Conservation (phyloP, 805 yeast genomes). For the Candida coquimbonensis region DNA sequence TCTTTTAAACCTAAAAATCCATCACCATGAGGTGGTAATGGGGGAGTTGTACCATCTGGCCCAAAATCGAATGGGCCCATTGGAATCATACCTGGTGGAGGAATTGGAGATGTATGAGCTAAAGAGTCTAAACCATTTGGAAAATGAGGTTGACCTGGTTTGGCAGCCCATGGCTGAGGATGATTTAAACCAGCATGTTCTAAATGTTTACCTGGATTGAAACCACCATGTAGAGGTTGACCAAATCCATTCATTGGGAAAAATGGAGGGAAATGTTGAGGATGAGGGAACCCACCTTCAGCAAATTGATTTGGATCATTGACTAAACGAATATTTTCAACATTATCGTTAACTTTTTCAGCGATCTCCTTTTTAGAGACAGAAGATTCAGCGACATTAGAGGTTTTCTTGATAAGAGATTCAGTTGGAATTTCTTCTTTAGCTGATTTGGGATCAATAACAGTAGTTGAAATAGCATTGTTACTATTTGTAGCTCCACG, state of each 20-base stretch:
- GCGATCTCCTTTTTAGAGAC: neutral
- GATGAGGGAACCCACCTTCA: constrained; percentile 10
- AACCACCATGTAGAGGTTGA: constrained; percentile 19
- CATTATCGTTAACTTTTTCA: neutral
- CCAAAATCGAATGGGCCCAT: constrained; percentile 21
- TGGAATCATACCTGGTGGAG: constrained; percentile 22
- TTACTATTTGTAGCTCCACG: neutral
- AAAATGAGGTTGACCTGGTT: constrained; percentile 18
- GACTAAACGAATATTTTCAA: neutral
- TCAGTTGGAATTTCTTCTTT: constrained; percentile 24
- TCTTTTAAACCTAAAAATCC: constrained; percentile 13
- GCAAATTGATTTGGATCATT: constrained; percentile 18
- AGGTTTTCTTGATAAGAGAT: neutral
- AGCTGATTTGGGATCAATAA: constrained; percentile 19
- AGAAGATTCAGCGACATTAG: neutral
- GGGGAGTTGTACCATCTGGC: constrained; percentile 18
- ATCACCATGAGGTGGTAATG: constrained; percentile 10
- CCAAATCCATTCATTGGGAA: constrained; percentile 24
- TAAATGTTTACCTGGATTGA: constrained; percentile 14
- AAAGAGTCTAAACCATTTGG: constrained; percentile 13
- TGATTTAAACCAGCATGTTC: neutral
- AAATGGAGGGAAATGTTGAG: constrained; percentile 21
- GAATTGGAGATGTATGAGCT: constrained; percentile 18
- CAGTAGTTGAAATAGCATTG: constrained; percentile 1
- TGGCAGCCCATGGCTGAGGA: constrained; percentile 19